Percentiles rank a stretch among this genome's conserved stretches.
Evolutionary conservation across 1,284 basidiomycete species (phyloP).

Genomic region (Puccinia coronata): DNA sequence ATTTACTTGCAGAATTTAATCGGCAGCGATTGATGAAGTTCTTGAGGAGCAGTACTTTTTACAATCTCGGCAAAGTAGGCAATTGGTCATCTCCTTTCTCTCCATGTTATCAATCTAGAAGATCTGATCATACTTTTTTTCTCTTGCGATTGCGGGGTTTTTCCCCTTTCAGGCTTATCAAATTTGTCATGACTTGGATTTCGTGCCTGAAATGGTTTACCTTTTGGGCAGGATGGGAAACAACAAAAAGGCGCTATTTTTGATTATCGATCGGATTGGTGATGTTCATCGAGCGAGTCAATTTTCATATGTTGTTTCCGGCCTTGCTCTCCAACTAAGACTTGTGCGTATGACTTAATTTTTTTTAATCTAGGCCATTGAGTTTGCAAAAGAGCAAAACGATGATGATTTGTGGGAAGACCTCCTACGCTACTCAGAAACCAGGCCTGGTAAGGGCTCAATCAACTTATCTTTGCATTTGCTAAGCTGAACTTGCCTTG

Average conservation of each 20-base stretch:
- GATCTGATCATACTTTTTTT: not conserved
- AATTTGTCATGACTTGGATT: slow-evolving; percentile 78
- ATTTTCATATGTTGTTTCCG: not conserved
- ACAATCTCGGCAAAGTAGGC: slow-evolving; percentile 78
- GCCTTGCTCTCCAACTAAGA: not conserved
- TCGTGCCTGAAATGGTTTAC: slow-evolving; percentile 96
- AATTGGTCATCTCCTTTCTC: not conserved
- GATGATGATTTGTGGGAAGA: slow-evolving; percentile 99
- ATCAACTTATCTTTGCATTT: not conserved
- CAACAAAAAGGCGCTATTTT: slow-evolving; percentile 86
- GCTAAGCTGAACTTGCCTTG: too few relatives aligned
- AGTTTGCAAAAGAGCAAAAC: slow-evolving; percentile 95
- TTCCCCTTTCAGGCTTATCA: slow-evolving; percentile 82
- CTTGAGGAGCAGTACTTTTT: slow-evolving; percentile 84
- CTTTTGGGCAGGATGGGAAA: slow-evolving; percentile 95
- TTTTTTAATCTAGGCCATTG: slow-evolving; percentile 73
- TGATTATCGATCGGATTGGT: slow-evolving; percentile 92
- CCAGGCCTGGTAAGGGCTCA: slow-evolving; percentile 70
- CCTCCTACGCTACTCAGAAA: slow-evolving; percentile 88
- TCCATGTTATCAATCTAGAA: not conserved
- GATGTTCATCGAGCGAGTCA: slow-evolving; percentile 78
- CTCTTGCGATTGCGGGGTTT: too few relatives aligned
- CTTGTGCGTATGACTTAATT: not conserved
- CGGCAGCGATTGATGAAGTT: slow-evolving; percentile 80
- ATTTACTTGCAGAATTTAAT: slow-evolving; percentile 87